Conservation (phyloP, 495 filamentous ascomycete genomes). For the Penicillium soppii region DNA sequence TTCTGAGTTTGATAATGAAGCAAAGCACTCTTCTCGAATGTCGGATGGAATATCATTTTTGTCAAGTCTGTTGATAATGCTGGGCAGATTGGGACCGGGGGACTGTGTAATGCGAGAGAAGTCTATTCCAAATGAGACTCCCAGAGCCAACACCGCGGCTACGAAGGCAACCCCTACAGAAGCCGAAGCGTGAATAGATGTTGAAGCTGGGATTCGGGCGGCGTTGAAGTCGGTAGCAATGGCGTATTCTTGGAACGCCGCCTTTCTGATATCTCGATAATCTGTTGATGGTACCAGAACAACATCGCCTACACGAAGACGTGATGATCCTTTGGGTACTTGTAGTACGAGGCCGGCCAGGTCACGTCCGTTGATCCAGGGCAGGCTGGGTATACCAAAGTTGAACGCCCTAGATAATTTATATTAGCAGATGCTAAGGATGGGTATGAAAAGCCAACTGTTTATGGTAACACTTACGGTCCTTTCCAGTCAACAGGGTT, state of each 20-base stretch:
- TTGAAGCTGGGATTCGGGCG: slow-evolving; percentile 50
- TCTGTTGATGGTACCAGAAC: slow-evolving; percentile 68
- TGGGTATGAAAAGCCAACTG: no score
- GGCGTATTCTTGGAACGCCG: slow-evolving; percentile 68
- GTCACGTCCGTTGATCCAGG: slow-evolving; percentile 67
- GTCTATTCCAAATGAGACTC: slow-evolving; percentile 61
- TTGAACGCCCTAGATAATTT: slow-evolving; percentile 50
- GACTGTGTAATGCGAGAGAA: slow-evolving; percentile 38
- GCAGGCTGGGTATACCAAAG: slow-evolving; percentile 62
- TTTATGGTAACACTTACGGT: slow-evolving; percentile 46
- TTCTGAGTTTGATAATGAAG: slow-evolving; percentile 40
- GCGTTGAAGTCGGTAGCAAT: slow-evolving; percentile 63
- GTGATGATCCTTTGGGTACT: slow-evolving; percentile 37
- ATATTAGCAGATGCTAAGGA: slow-evolving; percentile 2
- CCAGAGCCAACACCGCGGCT: slow-evolving; percentile 56
- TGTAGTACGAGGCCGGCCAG: slow-evolving; percentile 58
- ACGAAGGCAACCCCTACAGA: slow-evolving; percentile 65
- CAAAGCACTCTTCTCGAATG: slow-evolving; percentile 53
- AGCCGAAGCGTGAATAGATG: slow-evolving; percentile 52
- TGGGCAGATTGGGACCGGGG: slow-evolving; percentile 54
- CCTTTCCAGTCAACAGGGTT: slow-evolving; percentile 77
- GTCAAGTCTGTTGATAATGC: slow-evolving; percentile 37
- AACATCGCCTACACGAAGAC: slow-evolving; percentile 53
- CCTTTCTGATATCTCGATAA: slow-evolving; percentile 67
- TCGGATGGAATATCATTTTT: slow-evolving; percentile 47